phyloP scores from a whole-genome alignment of 495 filamentous ascomycete species.

The Bacidia rubella region DNA sequence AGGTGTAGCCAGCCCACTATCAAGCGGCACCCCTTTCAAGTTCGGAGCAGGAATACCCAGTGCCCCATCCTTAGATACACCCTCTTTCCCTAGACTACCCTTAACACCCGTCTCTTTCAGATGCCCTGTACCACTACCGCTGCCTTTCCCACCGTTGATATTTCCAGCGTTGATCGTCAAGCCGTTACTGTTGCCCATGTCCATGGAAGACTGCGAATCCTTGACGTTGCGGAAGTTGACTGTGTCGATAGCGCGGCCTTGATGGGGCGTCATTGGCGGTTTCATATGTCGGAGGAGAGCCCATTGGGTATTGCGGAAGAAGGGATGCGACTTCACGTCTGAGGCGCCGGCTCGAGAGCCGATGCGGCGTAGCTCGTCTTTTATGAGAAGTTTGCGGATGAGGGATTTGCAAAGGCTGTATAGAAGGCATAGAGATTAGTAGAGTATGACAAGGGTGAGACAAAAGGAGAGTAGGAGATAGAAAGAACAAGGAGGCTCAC shows the following conservation, averaged over 20 bases:
- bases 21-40: constrained; percentile 66
- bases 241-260: constrained; percentile 83
- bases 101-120: constrained; percentile 25
- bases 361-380: constrained; percentile 90
- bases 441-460: no score
- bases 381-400: constrained; percentile 93
- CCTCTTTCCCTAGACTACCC: constrained; percentile 18
- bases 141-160: background rate
- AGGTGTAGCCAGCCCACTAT: constrained; percentile 73
- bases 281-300: constrained; percentile 94
- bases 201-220: constrained; percentile 78
- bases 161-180: background rate
- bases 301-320: constrained; percentile 94
- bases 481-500: constrained; percentile 38
- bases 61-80: constrained; percentile 10
- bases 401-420: constrained; percentile 84
- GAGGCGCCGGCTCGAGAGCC: constrained; percentile 91
- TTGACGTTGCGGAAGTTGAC: constrained; percentile 96
- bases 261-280: constrained; percentile 92
- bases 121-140: background rate
- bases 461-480: background rate
- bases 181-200: constrained; percentile 44
- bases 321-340: constrained; percentile 91
- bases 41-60: constrained; percentile 5
- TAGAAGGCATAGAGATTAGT: no score